phyloP scores from a whole-genome alignment of 2,329 filamentous ascomycete genomes.

The Aspergillus sp. region DNA sequence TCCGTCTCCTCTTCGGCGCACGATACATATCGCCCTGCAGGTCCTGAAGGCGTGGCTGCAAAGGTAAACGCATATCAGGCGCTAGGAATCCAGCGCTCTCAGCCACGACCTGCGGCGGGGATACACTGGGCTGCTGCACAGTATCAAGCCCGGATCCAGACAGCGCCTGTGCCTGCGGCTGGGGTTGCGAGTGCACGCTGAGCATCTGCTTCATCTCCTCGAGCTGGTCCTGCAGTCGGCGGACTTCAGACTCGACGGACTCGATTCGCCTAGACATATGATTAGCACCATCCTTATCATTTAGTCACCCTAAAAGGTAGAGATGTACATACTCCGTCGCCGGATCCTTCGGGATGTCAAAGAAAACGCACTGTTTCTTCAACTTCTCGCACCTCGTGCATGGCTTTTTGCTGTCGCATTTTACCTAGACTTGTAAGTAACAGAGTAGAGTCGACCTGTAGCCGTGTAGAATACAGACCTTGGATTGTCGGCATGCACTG shows the following conservation, averaged over 20 bases:
- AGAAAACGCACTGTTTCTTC: constrained; percentile 38
- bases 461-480: constrained; percentile 19
- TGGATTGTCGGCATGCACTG: constrained; percentile 38
- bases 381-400: constrained; percentile 37
- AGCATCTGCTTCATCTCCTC: constrained; percentile 25
- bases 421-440: constrained; percentile 24
- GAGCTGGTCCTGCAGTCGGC: constrained; percentile 28
- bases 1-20: constrained; percentile 27
- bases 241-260: constrained; percentile 34
- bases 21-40: not conserved
- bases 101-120: not conserved
- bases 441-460: not conserved
- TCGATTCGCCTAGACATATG: constrained; percentile 28
- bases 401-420: constrained; percentile 38
- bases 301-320: not conserved
- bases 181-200: constrained; percentile 3
- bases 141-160: too few relatives aligned
- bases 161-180: not conserved
- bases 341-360: constrained; percentile 34
- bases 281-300: not conserved
- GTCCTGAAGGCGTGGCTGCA: not conserved
- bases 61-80: not conserved
- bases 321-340: constrained; percentile 23
- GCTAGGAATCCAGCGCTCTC: not conserved
- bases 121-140: too few relatives aligned